Evolutionary conservation across 164 flowering plant genomes (phyloP).

Genomic region (Aristolochia californica): DNA sequence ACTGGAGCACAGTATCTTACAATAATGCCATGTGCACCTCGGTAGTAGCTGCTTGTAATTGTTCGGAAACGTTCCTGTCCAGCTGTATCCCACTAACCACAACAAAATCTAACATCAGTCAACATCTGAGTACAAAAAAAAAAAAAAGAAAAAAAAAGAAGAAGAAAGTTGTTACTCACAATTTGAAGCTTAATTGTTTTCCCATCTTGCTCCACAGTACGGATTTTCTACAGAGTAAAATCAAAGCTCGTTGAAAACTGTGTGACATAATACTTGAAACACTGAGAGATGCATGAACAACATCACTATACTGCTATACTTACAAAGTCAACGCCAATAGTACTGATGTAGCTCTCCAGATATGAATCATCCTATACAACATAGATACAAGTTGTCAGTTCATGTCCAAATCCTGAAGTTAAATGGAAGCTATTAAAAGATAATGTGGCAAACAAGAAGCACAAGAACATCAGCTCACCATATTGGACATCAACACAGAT

Average conservation of each 20-base stretch:
- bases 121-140: not conserved
- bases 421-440: no score
- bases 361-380: conserved; percentile 31
- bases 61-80: conserved; percentile 82
- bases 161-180: conserved; percentile 15
- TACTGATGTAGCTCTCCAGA: conserved; percentile 40
- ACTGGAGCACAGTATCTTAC: conserved; percentile 23
- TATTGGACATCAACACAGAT: no score
- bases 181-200: conserved; percentile 40
- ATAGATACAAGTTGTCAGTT: not conserved
- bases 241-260: not conserved
- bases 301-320: conserved; percentile 5
- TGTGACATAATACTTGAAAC: not conserved
- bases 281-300: not conserved
- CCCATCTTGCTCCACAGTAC: conserved; percentile 40
- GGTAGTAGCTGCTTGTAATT: conserved; percentile 82
- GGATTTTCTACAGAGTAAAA: conserved; percentile 25
- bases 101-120: not conserved
- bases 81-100: conserved; percentile 72
- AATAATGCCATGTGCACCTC: conserved; percentile 83
- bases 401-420: no score
- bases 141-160: not conserved
- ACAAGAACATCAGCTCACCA: no score
- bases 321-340: conserved; percentile 44
- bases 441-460: no score